These are phyloP conservation scores for Clavispora vitiphila DNA, from an alignment of 805 yeast species.

Conservation along the genomic window DNA sequence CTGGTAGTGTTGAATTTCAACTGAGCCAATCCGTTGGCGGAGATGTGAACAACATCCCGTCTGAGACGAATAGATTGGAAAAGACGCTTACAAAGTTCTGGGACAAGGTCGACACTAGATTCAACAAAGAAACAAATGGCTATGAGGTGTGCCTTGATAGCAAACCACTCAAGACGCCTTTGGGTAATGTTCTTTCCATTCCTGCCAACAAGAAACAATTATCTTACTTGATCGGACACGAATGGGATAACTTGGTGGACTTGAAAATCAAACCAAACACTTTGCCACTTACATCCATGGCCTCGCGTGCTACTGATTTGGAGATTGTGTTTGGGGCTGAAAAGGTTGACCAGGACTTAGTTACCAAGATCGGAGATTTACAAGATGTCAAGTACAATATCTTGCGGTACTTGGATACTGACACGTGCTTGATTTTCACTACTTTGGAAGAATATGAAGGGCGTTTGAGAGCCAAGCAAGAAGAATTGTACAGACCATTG, in stretches of 20 bases:
- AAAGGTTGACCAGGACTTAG: slow-evolving; percentile 38
- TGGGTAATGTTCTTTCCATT: slow-evolving; percentile 64
- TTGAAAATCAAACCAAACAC: slow-evolving; percentile 67
- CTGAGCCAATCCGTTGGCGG: slow-evolving; percentile 35
- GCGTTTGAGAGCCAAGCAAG: slow-evolving; percentile 70
- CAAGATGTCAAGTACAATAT: slow-evolving; percentile 55
- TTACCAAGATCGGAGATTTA: slow-evolving; percentile 59
- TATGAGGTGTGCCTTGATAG: slow-evolving; percentile 63
- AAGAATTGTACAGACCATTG: slow-evolving; percentile 69
- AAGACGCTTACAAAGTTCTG: slow-evolving; percentile 73
- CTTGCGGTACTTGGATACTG: slow-evolving; percentile 87
- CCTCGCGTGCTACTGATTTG: slow-evolving; percentile 83
- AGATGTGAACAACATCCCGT: slow-evolving; percentile 35
- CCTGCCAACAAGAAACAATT: slow-evolving; percentile 56
- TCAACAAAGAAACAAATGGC: slow-evolving; percentile 23
- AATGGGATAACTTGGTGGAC: slow-evolving; percentile 75
- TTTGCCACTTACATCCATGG: slow-evolving; percentile 82
- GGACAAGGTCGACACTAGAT: slow-evolving; percentile 59
- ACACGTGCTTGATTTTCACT: slow-evolving; percentile 82
- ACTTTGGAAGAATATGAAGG: slow-evolving; percentile 83
- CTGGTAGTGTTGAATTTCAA: not conserved
- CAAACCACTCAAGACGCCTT: slow-evolving; percentile 78
- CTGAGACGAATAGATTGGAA: slow-evolving; percentile 67
- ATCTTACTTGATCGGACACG: slow-evolving; percentile 76
- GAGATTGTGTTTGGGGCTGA: slow-evolving; percentile 25